phyloP scores from a whole-genome alignment of 306 rosid species.

The Mimosa pudica region DNA sequence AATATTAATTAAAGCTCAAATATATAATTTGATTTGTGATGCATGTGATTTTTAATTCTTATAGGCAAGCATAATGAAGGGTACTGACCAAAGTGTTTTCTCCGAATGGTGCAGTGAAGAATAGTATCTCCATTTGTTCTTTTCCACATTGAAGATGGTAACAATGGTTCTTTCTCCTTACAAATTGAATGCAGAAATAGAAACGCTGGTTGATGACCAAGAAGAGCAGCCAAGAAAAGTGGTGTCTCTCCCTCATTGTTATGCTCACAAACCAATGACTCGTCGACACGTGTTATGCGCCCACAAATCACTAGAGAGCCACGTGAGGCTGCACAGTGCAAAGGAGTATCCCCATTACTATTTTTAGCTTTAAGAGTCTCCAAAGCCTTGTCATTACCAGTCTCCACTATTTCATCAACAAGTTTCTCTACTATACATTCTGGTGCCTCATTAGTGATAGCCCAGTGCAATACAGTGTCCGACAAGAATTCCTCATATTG shows the following conservation, averaged over 20 bases:
- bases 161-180: neutral
- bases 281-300: neutral
- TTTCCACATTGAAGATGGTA: neutral
- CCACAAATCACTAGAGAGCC: neutral
- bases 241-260: neutral
- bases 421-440: neutral
- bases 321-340: neutral
- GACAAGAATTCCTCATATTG: neutral
- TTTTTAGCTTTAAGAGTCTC: neutral
- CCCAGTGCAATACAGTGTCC: slow-evolving; percentile 5
- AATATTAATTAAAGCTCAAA: too few species aligned
- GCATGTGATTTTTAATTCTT: neutral
- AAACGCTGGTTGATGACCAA: neutral
- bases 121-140: slow-evolving; percentile 3
- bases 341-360: neutral
- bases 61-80: neutral
- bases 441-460: neutral
- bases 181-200: neutral
- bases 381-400: neutral
- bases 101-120: neutral
- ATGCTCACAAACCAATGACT: neutral
- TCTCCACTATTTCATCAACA: neutral
- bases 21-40: neutral
- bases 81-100: neutral
- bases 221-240: slow-evolving; percentile 4